Evolutionary conservation across 2,329 filamentous ascomycete species (phyloP), one percentile per base, ranked within the genome.

Genomic region (Monosporascus sp.): DNA sequence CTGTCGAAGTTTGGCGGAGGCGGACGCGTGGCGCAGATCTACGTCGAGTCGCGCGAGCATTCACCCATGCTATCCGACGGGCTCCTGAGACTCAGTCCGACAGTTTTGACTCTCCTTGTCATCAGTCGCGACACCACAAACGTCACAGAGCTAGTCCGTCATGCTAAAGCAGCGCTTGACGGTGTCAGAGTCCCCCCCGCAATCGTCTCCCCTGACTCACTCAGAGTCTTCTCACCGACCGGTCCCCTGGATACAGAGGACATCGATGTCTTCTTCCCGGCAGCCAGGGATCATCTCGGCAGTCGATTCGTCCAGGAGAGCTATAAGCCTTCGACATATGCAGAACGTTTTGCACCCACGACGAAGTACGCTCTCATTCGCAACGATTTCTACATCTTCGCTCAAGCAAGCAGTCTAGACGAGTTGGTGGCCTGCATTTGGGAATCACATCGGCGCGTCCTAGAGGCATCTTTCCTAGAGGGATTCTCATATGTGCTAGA

Each of bases 21-120:
- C n/a, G 54, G 52, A 2, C 54, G 59, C 5, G 45, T 64, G 7
- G 55, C 63, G 2, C 63, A 65, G 52, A 52, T 65, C n/a, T 62
- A 60, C 45, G 34, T 65, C 40, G 52, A 56, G 36, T 55, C 24
- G 52, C 51, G 20, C 41, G 40, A 40, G 11, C 7, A 44, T 4
- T 14, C 45, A 22, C 24, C 52, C 27, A 27, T 56, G 17, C 27
- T 65, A 20, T 65, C 63, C 9, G 63, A 65, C 52, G 41, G 43
- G 22, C 53, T 65, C 41, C 37, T 64, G 27, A 27, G 46, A 3
- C 44, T 51, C 19, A 55, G 36, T 5, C 19, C 54, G 8, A 54
- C 61, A 26, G 58, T 52, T 11, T 58, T 61, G 57, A 58, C 56
- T 9, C 52, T 65, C 17, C 17, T 62, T 1, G 51, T 62, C 5